Evolutionary conservation across 352 stramenopile genomes (phyloP), one percentile per base, ranked within the genome.

Genomic region (Globisporangium polare): DNA sequence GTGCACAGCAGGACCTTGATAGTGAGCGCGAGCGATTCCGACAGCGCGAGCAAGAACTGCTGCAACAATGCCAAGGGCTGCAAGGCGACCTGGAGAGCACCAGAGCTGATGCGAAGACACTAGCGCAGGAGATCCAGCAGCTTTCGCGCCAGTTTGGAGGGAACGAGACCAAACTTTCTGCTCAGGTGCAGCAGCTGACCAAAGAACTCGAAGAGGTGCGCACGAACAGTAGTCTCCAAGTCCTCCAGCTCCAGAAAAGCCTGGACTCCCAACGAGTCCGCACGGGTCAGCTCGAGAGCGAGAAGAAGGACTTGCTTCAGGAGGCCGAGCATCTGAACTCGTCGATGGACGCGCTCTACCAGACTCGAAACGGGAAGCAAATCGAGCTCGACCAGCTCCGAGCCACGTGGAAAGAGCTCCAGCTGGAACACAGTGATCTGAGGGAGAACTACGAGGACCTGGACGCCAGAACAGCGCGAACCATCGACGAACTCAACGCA

Each of bases 251-350:
- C 2, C 80, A 89, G 27, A 84, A 86, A 42, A 67, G 51, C 9
- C 41, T 90, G 12, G 83, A 92, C 4, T 63, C 64, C 0, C 78
- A 87, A 33, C 71, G 75, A 5, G 33, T 57, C 15, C 73, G 83
- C 17, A 77, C 74, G 3, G 55, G 66, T 26, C 66, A 84, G 17
- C 66, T 92, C 0, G 83, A 92, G 60, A 54, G 42, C 20, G 83
- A 89, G 29, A 92, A 92, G 58, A 72, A 74, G 2, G 80, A 92
- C 42, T 62, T 92, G 27, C 63, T 92, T 3, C 71, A 79, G 17
- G 83, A 92, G 70, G 80, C 80, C 1, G 78, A 86, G 31, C 69
- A 80, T 9, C 65, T 90, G 33, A 92, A 89, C 50, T 41, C 51
- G 18, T 80, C 73, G 22, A 66, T 89, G 65, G 80, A 89, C 51